Base-by-base conservation (phyloP, 495 filamentous ascomycete species). In the Annulohypoxylon moriforme region DNA sequence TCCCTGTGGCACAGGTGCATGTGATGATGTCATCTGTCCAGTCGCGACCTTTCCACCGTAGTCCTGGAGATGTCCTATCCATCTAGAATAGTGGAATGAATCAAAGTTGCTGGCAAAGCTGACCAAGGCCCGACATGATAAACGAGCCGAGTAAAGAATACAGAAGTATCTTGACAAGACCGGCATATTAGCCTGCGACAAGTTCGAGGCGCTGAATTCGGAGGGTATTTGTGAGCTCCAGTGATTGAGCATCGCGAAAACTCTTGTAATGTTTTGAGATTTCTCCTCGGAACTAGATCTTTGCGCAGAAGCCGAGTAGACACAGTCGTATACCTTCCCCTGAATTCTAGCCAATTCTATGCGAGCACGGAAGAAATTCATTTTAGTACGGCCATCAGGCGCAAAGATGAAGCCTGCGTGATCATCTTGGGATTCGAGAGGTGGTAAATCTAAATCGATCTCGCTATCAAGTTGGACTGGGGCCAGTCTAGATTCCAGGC, bases 321-420 rank as follows among this genome's bases (percentile, higher is more conserved):
- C 16, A 33, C 25, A 55, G 7, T 55, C 50, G 11, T 55, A 55
- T 25, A 55, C 50, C 33, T 55, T 55, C 25, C 50, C 50, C 20
- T 55, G 50, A 14, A 55, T 55, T 14, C 27, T 55, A 18, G 50
- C 50, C 27, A 55, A 14, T n/a, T 55, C 50, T 14, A 55, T 11
- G n/a, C 50, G 50, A 10, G 50, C 50, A 20, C 50, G 50, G 24
- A 55, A 55, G 25, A 55, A 55, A n/a, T 55, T 55, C 25, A 55
- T 1, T 10, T 55, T 55, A 14, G 25, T 13, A 33, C n/a, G 14
- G 13, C 50, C 50, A 33, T 33, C 50, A 31, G 24, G 7, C 25
- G 50, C 50, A 16, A 55, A 55, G 13, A 55, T 18, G 10, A 55
- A 55, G 24, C 50, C 50, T 4, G 50, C 27, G 20, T 16, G 24